A percentile compares a stretch with the other conserved stretches of the same genome.
Conservation (phyloP, 768 basidiomycete genomes). For the Suillus decipiens region DNA sequence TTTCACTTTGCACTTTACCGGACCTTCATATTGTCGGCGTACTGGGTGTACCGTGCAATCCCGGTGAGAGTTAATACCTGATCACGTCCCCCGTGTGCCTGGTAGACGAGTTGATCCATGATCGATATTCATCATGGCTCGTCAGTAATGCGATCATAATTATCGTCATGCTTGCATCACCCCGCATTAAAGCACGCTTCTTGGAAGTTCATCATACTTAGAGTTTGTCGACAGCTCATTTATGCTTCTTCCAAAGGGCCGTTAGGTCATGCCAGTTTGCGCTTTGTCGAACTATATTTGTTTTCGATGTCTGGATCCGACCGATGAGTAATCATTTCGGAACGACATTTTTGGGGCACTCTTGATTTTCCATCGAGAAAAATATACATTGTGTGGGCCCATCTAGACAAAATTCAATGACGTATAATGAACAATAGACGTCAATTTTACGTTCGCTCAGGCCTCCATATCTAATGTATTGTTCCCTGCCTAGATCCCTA, state of each 20-base stretch:
- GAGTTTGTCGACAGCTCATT: background rate
- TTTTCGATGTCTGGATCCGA: background rate
- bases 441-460: background rate
- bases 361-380: background rate
- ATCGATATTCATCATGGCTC: background rate
- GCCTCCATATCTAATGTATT: background rate
- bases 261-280: background rate
- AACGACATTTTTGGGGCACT: background rate
- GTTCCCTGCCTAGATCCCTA: background rate
- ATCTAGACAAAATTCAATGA: background rate
- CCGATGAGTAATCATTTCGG: background rate
- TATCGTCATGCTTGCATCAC: background rate
- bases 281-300: background rate
- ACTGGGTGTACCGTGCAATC: background rate
- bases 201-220: constrained; percentile 4
- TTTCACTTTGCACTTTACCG: background rate
- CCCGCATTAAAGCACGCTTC: constrained; percentile 1
- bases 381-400: background rate
- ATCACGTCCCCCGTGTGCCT: background rate
- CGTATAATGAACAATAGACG: background rate
- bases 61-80: background rate
- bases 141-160: background rate
- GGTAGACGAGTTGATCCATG: background rate
- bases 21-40: background rate
- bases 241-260: background rate